These are phyloP conservation scores for Apostasia ramifera DNA, from an alignment of 106 monocot species.

Conservation along the genomic window DNA sequence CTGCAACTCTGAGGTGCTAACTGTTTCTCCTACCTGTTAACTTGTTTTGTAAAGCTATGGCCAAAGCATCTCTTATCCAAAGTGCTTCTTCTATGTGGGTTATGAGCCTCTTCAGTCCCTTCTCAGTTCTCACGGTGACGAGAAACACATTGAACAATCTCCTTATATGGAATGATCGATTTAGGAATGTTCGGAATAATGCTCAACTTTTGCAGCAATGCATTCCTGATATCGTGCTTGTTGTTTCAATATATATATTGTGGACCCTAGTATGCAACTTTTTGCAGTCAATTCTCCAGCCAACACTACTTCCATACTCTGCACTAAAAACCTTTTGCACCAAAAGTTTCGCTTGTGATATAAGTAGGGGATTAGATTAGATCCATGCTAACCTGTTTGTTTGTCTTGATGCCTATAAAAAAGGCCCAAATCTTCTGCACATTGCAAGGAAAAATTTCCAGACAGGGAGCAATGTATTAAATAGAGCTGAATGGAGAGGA, in stretches of 20 bases:
- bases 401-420: background rate
- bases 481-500: too few relatives aligned
- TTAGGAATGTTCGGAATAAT: slow-evolving; percentile 20
- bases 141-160: background rate
- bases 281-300: slow-evolving; percentile 18
- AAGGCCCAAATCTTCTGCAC: slow-evolving; percentile 3
- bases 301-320: slow-evolving; percentile 7
- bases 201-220: slow-evolving; percentile 16
- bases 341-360: slow-evolving; percentile 14
- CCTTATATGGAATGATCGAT: slow-evolving; percentile 23
- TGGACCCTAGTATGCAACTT: slow-evolving; percentile 24
- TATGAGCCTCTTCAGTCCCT: slow-evolving; percentile 8
- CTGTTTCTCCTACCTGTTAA: background rate
- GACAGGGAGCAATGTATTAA: background rate
- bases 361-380: slow-evolving; percentile 15
- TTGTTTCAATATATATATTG: slow-evolving; percentile 12
- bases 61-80: background rate
- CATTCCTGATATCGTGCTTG: slow-evolving; percentile 27
- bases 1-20: background rate
- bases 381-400: slow-evolving; percentile 19
- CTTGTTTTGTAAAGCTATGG: slow-evolving; percentile 1
- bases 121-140: slow-evolving; percentile 3
- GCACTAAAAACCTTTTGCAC: slow-evolving; percentile 4
- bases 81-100: slow-evolving; percentile 4
- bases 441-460: background rate